Evolutionary conservation across 192 early-diverging fungal genomes (phyloP), one percentile per base, ranked within the genome.

Genomic region (Gorgonomyces haynaldii): DNA sequence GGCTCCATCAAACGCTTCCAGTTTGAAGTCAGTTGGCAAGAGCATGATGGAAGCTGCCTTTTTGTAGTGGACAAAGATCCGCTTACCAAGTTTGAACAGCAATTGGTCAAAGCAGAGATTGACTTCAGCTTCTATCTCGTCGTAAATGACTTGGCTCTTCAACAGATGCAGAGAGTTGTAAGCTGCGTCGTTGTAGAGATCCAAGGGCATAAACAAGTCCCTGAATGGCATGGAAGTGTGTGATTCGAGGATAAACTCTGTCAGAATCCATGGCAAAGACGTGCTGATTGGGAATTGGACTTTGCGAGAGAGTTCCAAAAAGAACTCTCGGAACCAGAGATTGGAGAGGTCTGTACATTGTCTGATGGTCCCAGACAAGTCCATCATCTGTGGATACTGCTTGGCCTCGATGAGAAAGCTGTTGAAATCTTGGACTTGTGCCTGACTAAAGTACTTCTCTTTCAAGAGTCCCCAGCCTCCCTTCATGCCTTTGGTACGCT

Each of bases 241-340:
- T 10, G 57, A 54, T 4, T 68, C 55, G n/a, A 76, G 41, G 5
- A 65, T 60, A 30, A 58, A 51, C 21, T 74, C 67, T 2, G 53
- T 57, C 30, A 76, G 45, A 46, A 76, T 76, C 72, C 68, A 76
- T 4, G 74, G 74, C 16, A 76, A 48, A 5, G 72, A 76, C 42
- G 58, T 76, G 39, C 64, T 66, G 43, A 67, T 69, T 8, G 68
- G 72, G 42, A 76, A 76, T 57, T 76, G 74, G 10, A 72, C 60
- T 47, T 72, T 15, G 27, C 68, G 56, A 51, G 57, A 57, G 0
- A 76, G 39, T 32, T 76, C 74, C 40, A 76, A 54, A 34, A 69
- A 76, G 42, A 76, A 76, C 41, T 76, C 74, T 41, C 69, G 73
- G 45, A 64, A 72, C 74, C 74, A 76, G 19, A 76, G 46, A 21